Conservation (phyloP, 768 basidiomycete genomes). For the Collybia nuda region DNA sequence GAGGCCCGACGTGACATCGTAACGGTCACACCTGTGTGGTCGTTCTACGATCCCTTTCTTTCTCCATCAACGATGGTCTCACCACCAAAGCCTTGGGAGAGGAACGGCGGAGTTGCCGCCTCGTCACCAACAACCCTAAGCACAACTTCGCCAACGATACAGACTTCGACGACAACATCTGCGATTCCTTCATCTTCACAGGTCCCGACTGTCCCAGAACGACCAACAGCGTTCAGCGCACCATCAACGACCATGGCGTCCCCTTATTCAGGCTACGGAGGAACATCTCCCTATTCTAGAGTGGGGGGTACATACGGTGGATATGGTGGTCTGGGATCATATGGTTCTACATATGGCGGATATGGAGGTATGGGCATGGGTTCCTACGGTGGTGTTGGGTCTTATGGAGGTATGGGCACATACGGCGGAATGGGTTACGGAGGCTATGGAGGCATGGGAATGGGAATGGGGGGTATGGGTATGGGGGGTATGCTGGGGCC, state of each 20-base stretch:
- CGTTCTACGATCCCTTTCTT: background rate
- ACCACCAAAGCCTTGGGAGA: conserved; percentile 91
- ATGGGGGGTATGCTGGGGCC: conserved; percentile 41
- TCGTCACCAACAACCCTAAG: conserved; percentile 24
- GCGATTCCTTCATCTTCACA: conserved; percentile 17
- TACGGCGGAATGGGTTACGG: conserved; percentile 38
- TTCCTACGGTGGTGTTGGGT: conserved; percentile 24
- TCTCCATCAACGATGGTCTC: conserved; percentile 56
- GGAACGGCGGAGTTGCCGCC: conserved; percentile 42
- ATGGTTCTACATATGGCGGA: conserved; percentile 25
- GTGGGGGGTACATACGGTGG: conserved; percentile 33
- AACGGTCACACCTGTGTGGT: background rate
- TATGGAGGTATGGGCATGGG: conserved; percentile 37
- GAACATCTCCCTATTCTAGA: conserved; percentile 43
- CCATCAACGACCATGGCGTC: conserved; percentile 38
- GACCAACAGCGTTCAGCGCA: conserved; percentile 53
- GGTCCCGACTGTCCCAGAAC: conserved; percentile 50
- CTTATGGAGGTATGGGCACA: conserved; percentile 27
- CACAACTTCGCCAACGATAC: conserved; percentile 23
- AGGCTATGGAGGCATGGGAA: conserved; percentile 20
- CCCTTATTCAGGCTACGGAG: conserved; percentile 38
- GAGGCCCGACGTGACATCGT: background rate
- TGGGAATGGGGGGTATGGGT: conserved; percentile 25
- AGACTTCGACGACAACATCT: conserved; percentile 19
- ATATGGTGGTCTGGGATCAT: conserved; percentile 29